Base-by-base conservation (phyloP, 2,329 filamentous ascomycete genomes). In the Exophiala viscosa region DNA sequence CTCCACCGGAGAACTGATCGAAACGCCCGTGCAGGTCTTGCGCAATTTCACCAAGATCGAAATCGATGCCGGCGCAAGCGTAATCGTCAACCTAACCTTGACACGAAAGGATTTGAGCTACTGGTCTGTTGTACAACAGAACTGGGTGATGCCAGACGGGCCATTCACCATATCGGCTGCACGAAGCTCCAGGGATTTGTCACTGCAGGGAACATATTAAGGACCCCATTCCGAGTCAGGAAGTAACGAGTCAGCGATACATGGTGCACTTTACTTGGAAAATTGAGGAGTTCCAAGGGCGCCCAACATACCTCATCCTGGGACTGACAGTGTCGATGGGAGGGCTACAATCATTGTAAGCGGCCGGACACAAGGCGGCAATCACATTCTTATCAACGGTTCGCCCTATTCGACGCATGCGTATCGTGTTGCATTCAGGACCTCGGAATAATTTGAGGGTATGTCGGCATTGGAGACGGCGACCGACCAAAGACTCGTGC, bases 41-140 rank as follows among this genome's bases (percentile, higher is more conserved):
- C 79, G 87, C 11, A 86, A 86, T 28, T 90, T 90, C 64, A 83
- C 86, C 57, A 90, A 90, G 73, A 72, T 87, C 2, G 67, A 71
- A 20, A 68, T 90, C 13, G 70, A 75, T 3, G 73, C 77, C 0
- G 82, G 81, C 0, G 73, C 82, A 64, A 76, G 68, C 3, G 68
- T 69, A 51, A 76, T 69, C 0, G 77, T 89, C 0, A 73, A 75
- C 15, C 75, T 90, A 61, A 70, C 73, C 0, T 61, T 90, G 50
- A 87, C 79, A 5, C 77, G 87, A 51, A 81, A 85, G 62, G 87
- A 90, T 64, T 51, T 90, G 50, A 88, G 86, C 59, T 85, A 87
- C 41, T 90, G 87, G 87, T 85, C 87, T 64, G 78, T 82, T 0
- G 68, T 72, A 5, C 66, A 71, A 36, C 85, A 88, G 70, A 88